Evolutionary conservation across 2,329 filamentous ascomycete species (phyloP).

Genomic region (Aureobasidium subglaciale): DNA sequence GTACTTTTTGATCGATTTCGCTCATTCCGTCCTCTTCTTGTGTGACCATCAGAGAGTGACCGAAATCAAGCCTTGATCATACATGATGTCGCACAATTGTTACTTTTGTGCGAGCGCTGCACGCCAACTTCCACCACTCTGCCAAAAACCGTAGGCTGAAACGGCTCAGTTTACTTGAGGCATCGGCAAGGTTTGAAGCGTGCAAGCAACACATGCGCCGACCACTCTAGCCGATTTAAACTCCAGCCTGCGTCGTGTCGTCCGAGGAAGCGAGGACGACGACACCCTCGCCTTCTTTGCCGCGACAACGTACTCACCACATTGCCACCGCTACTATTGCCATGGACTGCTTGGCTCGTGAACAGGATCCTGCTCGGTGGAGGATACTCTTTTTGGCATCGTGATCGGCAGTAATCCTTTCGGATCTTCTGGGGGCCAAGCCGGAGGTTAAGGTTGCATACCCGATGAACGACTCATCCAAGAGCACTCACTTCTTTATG

Average conservation of each 20-base stretch:
- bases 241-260: constrained; percentile 1
- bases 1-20: constrained; percentile 2
- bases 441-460: background rate
- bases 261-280: background rate
- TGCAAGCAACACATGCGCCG: background rate
- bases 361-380: background rate
- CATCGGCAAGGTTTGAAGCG: constrained; percentile 10
- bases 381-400: background rate
- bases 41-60: background rate
- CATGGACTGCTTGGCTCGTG: background rate
- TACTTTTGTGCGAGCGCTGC: background rate
- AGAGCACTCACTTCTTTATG: background rate
- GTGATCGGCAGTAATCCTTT: constrained; percentile 1
- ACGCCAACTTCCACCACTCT: background rate
- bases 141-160: background rate
- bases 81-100: background rate
- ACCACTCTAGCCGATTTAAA: background rate
- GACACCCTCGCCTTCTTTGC: background rate
- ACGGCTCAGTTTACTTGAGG: constrained; percentile 2
- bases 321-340: background rate
- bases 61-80: background rate
- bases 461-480: background rate
- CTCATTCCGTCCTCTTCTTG: background rate
- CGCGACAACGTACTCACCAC: background rate
- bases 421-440: constrained; percentile 2